Evolutionary conservation across 495 filamentous ascomycete species (phyloP), one percentile per base, ranked within the genome.

Genomic region (Lasiosphaeria hispida): DNA sequence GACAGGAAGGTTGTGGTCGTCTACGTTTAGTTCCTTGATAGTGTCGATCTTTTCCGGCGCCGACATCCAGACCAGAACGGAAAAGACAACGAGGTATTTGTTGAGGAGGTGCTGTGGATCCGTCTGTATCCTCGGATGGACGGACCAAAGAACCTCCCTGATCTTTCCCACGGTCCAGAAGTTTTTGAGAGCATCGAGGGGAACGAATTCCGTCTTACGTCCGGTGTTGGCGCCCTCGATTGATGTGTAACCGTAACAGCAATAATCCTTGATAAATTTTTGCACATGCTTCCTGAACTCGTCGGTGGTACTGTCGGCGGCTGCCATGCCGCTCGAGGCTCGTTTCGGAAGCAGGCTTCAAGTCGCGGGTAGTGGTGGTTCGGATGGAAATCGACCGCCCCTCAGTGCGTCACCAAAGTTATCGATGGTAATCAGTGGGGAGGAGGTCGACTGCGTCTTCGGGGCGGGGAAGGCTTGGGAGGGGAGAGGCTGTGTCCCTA

Each of bases 101-200:
- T 44, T 38, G 39, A 30, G 51, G n/a, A 54, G 13, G 13, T 42
- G 10, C 23, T 10, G 5, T 17, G 39, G n/a, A 18, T 54, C 51
- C 7, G 10, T 30, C 7, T 3, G 15, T 4, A 40, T 40, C 17
- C 18, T 30, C 19, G 37, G 17, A 10, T 35, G 17, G 1, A 17
- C 38, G n/a, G 51, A 54, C 17, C 51, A 54, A 10, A 54, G 51
- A n/a, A 54, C 40, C 15, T 54, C 35, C 17, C n/a, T 23, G 38
- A 54, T 30, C 23, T 15, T 30, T n/a, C 43, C 51, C 7, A 17
- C 11, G 1, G 38, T 44, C 51, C 51, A 54, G 15, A 54, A 54
- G 3, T 14, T 18, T 1, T 14, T n/a, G 18, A 54, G 51, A n/a
- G 39, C 38, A 7, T 33, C 38, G 11, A 10, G 51, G 13, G 51